A percentile compares a stretch with the other conserved stretches of the same genome.
These are phyloP conservation scores for Xylaria castorea DNA, from an alignment of 495 filamentous ascomycete genomes.

Conservation along the genomic window DNA sequence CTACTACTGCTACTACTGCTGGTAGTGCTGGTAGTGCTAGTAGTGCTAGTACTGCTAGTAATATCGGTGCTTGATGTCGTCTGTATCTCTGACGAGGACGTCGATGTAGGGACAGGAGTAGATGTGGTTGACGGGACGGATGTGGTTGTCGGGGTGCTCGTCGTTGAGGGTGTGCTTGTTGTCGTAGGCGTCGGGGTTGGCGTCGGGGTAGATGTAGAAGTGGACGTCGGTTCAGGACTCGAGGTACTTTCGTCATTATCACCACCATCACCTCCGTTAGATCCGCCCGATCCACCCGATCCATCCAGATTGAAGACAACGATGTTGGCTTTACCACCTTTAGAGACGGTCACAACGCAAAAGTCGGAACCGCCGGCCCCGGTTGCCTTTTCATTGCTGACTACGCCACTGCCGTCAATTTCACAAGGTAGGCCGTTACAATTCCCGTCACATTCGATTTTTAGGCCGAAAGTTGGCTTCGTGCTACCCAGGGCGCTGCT, in stretches of 20 bases:
- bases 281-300: constrained; percentile 40
- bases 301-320: constrained; percentile 63
- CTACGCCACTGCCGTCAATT: constrained; percentile 66
- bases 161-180: constrained; percentile 7
- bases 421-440: constrained; percentile 79
- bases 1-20: constrained; percentile 28
- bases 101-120: constrained; percentile 29
- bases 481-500: constrained; percentile 61
- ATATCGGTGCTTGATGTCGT: constrained; percentile 32
- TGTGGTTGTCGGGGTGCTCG: constrained; percentile 33
- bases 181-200: constrained; percentile 25
- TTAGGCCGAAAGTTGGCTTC: constrained; percentile 70
- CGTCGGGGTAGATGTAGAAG: constrained; percentile 30
- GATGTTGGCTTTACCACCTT: constrained; percentile 70
- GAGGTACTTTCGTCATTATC: constrained; percentile 28
- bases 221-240: constrained; percentile 26
- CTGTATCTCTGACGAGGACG: constrained; percentile 27
- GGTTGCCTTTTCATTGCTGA: constrained; percentile 61
- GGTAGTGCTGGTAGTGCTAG: no score
- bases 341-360: constrained; percentile 80
- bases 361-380: constrained; percentile 77
- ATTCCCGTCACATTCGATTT: constrained; percentile 71
- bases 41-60: constrained; percentile 29
- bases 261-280: constrained; percentile 12
- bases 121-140: constrained; percentile 29